Evolutionary conservation across 2,329 filamentous ascomycete genomes (phyloP), one percentile per base, ranked within the genome.

Genomic region (Dryadomyces quercivorus): DNA sequence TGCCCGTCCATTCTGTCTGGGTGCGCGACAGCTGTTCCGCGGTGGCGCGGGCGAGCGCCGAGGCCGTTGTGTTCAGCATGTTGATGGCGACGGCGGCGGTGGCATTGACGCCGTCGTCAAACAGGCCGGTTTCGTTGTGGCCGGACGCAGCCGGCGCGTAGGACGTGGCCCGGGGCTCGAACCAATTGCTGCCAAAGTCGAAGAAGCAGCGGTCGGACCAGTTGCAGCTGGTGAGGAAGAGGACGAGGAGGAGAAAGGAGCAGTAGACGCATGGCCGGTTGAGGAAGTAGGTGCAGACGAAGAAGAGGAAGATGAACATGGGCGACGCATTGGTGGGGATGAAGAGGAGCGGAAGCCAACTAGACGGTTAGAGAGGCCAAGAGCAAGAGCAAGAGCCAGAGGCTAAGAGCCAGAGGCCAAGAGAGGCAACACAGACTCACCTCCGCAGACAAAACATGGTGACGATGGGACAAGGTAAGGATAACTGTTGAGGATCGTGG

Each of bases 211-310:
- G 82, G 67, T 91, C 86, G 61, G 85, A 87, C 88, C 88, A 93
- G 77, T 91, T 85, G 70, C 88, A 93, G 26, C 60, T 62, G 21
- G 61, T 63, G 16, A 59, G 45, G 53, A 60, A 95, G 62, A 98
- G 88, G 63, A 97, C 90, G 60, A 95, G 80, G 50, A 98, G 88
- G 53, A 98, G 85, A 58, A 96, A 84, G 58, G 90, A 95, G 80
- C 93, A 98, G 78, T 98, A 98, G 63, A 95, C 85, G 74, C 93
- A 98, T 53, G 93, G 93, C 54, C 92, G 85, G 72, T 96, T 95
- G 63, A 98, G 84, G 71, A 95, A 88, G 76, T 95, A 97, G 60
- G 91, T 95, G 69, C 91, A 89, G 60, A 89, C 78, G 73, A 98
- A 85, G 76, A 93, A 89, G 71, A 89, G 80, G 72, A 92, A 81